Base-by-base conservation (phyloP, 805 yeast species). In the Middelhovenomyces tepae region DNA sequence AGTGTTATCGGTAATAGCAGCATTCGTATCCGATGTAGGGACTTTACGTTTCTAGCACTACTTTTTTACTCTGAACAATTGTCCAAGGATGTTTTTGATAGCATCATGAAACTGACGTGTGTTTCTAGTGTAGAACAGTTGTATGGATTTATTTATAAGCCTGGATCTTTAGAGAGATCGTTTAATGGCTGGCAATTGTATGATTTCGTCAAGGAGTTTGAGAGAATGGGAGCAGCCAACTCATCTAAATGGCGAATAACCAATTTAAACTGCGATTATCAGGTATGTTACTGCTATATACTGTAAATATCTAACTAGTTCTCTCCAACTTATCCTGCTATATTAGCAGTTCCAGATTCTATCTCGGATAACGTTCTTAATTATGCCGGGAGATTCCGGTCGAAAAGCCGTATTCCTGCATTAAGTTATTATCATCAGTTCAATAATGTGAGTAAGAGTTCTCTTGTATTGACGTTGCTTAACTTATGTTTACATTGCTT, bases 361-460 rank as follows among this genome's bases (percentile, higher is more conserved):
- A 73, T 87, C 2, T 78, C 94, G 1, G 96, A 91, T 51, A 78
- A 78, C 25, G 80, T 87, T 7, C 56, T 91, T 32, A 71, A 72
- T 32, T 89, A 91, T 52, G 93, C 95, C 0, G 77, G 81, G 4
- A 80, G 79, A 47, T 91, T 73, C 53, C 62, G 98, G 27, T 85
- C 96, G 1, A 87, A 89, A 51, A 73, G 70, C 38, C 62, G 98
- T 42, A 70, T 91, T 4, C 97, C 97, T 0, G 79, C 76, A 0
- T 58, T 91, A 26, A 71, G 87, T 2, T 91, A 86, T 55, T 78
- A 71, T 48, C 82, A 86, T 53, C 56, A 69, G 31, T 59, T 67
- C 27, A 84, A 64, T 43, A 34, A 44, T n/a, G n/a, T n/a, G n/a
- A n/a, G n/a, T n/a, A n/a, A n/a, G n/a, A n/a, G 15, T 25, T 34